Evolutionary conservation across 331 rosid genomes (phyloP).

Genomic region (Stylosanthes scabra): DNA sequence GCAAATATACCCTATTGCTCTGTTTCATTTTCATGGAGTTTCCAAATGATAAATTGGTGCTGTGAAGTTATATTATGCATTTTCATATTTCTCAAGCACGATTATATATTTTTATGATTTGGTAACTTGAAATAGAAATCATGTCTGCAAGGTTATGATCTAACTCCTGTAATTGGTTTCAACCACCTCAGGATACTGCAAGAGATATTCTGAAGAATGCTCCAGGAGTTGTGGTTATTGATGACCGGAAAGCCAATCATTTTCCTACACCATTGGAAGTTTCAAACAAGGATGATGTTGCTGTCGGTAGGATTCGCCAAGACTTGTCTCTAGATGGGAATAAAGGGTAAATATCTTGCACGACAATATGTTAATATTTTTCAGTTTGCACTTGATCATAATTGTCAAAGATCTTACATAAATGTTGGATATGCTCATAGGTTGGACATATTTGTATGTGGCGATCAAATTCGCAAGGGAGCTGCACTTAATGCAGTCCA

Average conservation of each 20-base stretch:
- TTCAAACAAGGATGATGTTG: slow-evolving; percentile 91
- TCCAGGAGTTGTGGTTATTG: slow-evolving; percentile 89
- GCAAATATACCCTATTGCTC: background rate
- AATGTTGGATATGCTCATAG: slow-evolving; percentile 52
- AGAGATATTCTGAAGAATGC: slow-evolving; percentile 83
- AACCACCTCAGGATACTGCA: slow-evolving; percentile 64
- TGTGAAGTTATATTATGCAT: slow-evolving; percentile 53
- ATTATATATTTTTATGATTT: background rate
- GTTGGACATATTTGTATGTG: slow-evolving; percentile 94
- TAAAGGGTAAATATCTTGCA: slow-evolving; percentile 61
- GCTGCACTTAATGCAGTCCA: slow-evolving; percentile 98
- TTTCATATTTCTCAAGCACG: background rate
- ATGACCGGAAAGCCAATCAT: slow-evolving; percentile 75
- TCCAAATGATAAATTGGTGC: slow-evolving; percentile 13
- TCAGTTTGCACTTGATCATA: slow-evolving; percentile 5
- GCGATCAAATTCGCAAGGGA: slow-evolving; percentile 99
- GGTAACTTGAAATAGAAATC: slow-evolving; percentile 1
- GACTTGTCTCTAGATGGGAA: slow-evolving; percentile 91
- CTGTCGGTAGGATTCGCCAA: slow-evolving; percentile 91
- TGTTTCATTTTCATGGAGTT: background rate
- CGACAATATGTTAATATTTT: slow-evolving; percentile 2
- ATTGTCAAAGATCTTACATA: slow-evolving; percentile 27
- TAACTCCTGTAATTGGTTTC: slow-evolving; percentile 22
- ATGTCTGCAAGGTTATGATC: background rate
- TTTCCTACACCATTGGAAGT: slow-evolving; percentile 97